A percentile compares a stretch with the other conserved stretches of the same genome.
phyloP scores from a whole-genome alignment of 371 early-diverging fungal genomes.

The Mucor circinelloides region DNA sequence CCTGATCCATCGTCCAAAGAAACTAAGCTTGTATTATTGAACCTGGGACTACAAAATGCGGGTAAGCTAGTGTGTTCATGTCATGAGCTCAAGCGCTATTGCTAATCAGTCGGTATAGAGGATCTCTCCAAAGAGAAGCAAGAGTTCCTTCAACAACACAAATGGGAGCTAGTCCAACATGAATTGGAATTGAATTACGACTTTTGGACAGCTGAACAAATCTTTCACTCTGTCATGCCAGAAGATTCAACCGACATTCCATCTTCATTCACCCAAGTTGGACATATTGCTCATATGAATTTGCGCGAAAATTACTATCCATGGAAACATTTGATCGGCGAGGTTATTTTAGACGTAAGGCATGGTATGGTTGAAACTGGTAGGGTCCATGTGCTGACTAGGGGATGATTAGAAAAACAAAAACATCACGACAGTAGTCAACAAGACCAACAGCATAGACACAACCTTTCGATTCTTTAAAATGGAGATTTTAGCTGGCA shows the following conservation, averaged over 20 bases:
- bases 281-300: constrained; percentile 95
- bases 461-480: constrained; percentile 94
- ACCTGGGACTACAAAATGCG: constrained; percentile 22
- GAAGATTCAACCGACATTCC: constrained; percentile 78
- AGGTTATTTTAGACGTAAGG: constrained; percentile 91
- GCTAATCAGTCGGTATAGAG: constrained; percentile 14
- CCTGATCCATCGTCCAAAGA: constrained; percentile 58
- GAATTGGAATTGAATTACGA: constrained; percentile 69
- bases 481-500: constrained; percentile 96
- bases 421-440: constrained; percentile 91
- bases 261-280: constrained; percentile 91
- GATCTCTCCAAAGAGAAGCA: constrained; percentile 51
- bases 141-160: constrained; percentile 53
- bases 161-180: constrained; percentile 52
- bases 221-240: constrained; percentile 90
- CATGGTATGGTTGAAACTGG: not conserved
- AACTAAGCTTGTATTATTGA: constrained; percentile 66
- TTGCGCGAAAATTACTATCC: constrained; percentile 86
- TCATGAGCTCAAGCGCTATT: not conserved
- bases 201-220: constrained; percentile 87
- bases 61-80: not conserved
- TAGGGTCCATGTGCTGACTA: not conserved
- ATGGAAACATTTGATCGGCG: constrained; percentile 90
- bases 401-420: constrained; percentile 76
- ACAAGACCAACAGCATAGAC: constrained; percentile 94